Conservation (phyloP, 176 grass and related monocot species). For the Rhynchospora tenuis region DNA sequence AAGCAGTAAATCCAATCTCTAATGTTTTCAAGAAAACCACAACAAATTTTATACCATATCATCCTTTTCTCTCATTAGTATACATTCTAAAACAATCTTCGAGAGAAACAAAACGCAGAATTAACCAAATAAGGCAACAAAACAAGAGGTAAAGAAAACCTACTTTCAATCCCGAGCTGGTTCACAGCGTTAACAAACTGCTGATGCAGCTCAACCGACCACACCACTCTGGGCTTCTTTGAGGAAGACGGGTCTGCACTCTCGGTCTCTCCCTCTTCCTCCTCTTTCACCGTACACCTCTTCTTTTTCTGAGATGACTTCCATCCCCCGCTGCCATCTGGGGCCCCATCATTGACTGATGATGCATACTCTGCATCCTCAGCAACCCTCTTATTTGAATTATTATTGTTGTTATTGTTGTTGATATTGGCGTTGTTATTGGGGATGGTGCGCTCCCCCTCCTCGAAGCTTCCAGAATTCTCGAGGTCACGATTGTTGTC, state of each 20-base stretch:
- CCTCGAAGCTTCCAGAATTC: constrained; percentile 88
- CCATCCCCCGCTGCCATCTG: constrained; percentile 41
- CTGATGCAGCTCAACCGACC: constrained; percentile 97
- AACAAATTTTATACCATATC: neutral
- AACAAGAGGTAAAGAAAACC: constrained; percentile 18
- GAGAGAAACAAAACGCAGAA: neutral
- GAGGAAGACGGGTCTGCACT: constrained; percentile 69
- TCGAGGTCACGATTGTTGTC: constrained; percentile 74
- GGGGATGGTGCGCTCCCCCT: constrained; percentile 48
- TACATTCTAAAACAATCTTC: neutral
- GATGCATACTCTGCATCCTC: constrained; percentile 82
- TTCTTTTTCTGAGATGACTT: constrained; percentile 84
- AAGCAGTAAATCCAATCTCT: neutral
- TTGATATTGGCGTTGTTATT: constrained; percentile 7
- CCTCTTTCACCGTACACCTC: constrained; percentile 68
- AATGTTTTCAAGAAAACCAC: neutral
- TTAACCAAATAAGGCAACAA: constrained; percentile 7
- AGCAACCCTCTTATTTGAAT: constrained; percentile 25
- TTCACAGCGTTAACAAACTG: constrained; percentile 98
- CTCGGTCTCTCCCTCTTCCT: constrained; percentile 72
- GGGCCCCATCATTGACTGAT: constrained; percentile 55
- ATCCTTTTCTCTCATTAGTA: constrained; percentile 10
- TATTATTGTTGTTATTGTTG: constrained; percentile 7
- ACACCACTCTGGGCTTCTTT: constrained; percentile 97
- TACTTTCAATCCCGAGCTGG: constrained; percentile 97